Conservation (phyloP, 2,329 filamentous ascomycete species). For the Balansia obtecta region DNA sequence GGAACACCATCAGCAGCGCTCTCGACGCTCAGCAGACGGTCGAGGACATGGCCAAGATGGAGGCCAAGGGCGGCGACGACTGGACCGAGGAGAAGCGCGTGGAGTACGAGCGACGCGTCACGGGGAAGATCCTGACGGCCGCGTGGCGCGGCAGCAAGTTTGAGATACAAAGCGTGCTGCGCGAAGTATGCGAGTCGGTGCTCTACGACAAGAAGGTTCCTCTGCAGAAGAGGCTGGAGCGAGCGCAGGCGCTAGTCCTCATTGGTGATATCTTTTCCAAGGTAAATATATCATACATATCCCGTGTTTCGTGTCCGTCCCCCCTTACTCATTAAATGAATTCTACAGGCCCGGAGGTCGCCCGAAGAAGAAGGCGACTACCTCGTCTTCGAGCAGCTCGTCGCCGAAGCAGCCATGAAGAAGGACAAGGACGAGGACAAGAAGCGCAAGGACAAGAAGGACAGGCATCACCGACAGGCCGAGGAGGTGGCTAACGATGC, state of each 20-base stretch:
- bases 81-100: slow-evolving; percentile 97
- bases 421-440: slow-evolving; percentile 78
- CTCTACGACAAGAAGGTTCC: slow-evolving; percentile 69
- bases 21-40: slow-evolving; percentile 97
- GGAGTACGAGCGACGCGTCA: slow-evolving; percentile 91
- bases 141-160: slow-evolving; percentile 96
- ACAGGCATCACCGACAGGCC: slow-evolving; percentile 23
- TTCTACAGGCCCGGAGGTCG: slow-evolving; percentile 67
- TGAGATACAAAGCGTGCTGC: slow-evolving; percentile 90
- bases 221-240: slow-evolving; percentile 74
- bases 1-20: slow-evolving; percentile 92
- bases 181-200: slow-evolving; percentile 86
- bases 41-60: slow-evolving; percentile 96
- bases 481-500: slow-evolving; percentile 15
- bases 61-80: slow-evolving; percentile 88
- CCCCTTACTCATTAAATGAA: too few relatives aligned
- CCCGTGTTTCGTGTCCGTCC: too few relatives aligned
- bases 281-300: slow-evolving; percentile 35
- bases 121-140: slow-evolving; percentile 93
- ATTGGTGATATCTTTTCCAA: slow-evolving; percentile 82
- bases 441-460: slow-evolving; percentile 41
- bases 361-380: slow-evolving; percentile 97
- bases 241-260: slow-evolving; percentile 79
- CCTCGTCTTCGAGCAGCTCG: slow-evolving; percentile 96
- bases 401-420: slow-evolving; percentile 91